Base-by-base conservation (phyloP, 176 grass and related monocot species). In the Oryza officinalis region DNA sequence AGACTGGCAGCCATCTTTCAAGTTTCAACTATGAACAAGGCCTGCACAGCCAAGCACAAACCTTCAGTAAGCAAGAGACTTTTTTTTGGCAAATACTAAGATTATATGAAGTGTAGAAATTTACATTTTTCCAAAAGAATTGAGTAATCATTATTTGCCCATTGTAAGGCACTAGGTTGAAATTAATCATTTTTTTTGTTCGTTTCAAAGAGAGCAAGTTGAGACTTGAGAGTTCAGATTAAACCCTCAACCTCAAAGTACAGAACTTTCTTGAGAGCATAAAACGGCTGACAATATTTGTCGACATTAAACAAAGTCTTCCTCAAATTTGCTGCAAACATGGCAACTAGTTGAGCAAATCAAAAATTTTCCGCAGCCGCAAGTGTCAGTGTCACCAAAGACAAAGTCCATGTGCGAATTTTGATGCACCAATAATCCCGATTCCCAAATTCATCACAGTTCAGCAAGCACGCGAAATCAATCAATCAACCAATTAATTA, bases 321-420 rank as follows among this genome's bases (percentile, higher is more conserved):
- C 26, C 54, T 65, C 38, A 38, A 50, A 71, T 80, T 80, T 25
- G 81, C 52, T 49, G 72, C 61, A 27, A 59, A 33, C 25, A 37
- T 25, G 27, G 23, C 46, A 23, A 38, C 10, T 18, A n/a, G 52
- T 76, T 27, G 8, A 18, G 0, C 1, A 77, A 9, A 71, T 17
- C 11, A 49, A 80, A 74, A 32, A 33, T 27, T 35, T 69, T 35
- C 63, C 13, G 22, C 75, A 20, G 13, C 10, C 47, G 59, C 18
- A 67, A 27, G 9, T 43, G 81, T 67, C 67, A 38, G 3, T 50
- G 26, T 22, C 47, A 80, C 1, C 27, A 72, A 60, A 25, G 75
- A 74, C 31, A 60, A 70, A 49, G 35, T 22, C n/a, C 33, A 46
- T 46, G 18, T 59, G 54, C 54, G 20, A 59, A 59, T 7, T 59